These are phyloP conservation scores for Trypanosoma mega DNA, from an alignment of 208 protist genomes.

Conservation along the genomic window DNA sequence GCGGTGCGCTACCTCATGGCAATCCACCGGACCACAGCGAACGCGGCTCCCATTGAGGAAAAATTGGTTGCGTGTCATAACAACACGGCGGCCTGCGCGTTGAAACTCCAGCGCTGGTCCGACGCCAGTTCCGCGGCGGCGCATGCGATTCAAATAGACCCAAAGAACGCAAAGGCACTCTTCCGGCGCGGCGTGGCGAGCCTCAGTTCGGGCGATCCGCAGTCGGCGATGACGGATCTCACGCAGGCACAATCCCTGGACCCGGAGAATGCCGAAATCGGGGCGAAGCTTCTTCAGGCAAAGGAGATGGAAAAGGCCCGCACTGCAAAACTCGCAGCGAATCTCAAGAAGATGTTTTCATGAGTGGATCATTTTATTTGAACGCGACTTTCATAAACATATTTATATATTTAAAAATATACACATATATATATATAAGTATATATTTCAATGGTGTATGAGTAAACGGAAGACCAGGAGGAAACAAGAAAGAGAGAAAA, in stretches of 20 bases:
- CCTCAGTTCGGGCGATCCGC: slow-evolving; percentile 55
- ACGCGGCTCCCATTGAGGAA: slow-evolving; percentile 45
- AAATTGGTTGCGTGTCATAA: slow-evolving; percentile 86
- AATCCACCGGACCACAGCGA: slow-evolving; percentile 39
- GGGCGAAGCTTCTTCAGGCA: slow-evolving; percentile 68
- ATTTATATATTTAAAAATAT: too few species aligned
- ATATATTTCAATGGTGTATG: too few species aligned
- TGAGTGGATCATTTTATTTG: too few species aligned
- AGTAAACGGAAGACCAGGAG: too few species aligned
- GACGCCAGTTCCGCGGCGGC: slow-evolving; percentile 54
- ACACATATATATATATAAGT: too few species aligned
- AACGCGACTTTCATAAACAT: too few species aligned
- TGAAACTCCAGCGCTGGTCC: slow-evolving; percentile 62
- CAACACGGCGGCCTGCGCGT: slow-evolving; percentile 77
- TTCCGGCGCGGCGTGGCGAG: slow-evolving; percentile 79
- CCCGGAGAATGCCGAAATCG: slow-evolving; percentile 72
- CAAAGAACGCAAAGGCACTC: slow-evolving; percentile 81
- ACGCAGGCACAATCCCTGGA: slow-evolving; percentile 55
- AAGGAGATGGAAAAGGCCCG: slow-evolving; percentile 70
- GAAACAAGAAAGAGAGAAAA: too few species aligned
- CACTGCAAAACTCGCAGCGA: slow-evolving; percentile 77
- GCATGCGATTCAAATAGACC: slow-evolving; percentile 62
- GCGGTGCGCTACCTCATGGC: slow-evolving; percentile 65
- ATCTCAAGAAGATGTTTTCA: slow-evolving; percentile 89
- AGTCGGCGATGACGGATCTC: slow-evolving; percentile 69